Evolutionary conservation across 2,329 filamentous ascomycete genomes (phyloP), one percentile per base, ranked within the genome.

Genomic region (Ophiostoma australiae): DNA sequence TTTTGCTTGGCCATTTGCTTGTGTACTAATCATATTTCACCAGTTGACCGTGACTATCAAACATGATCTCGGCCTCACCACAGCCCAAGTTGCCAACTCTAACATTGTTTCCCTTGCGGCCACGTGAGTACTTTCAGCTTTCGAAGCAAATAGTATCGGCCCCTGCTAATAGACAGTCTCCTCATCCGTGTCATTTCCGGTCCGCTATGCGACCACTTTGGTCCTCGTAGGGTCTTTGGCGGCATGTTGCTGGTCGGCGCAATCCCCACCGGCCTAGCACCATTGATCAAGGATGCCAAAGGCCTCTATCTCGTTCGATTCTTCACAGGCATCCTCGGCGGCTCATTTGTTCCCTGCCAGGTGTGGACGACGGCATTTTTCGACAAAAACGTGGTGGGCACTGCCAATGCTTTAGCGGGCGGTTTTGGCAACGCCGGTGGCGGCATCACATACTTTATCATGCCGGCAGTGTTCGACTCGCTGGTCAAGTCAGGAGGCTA

Each of bases 291-390:
- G 67, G 89, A 85, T 70, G 87, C 87, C 6, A 81, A 80, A 4
- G 89, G 91, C 10, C 85, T 94, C n/a, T 89, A 92, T 75, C 81
- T 86, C 27, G 85, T 91, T 67, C 87, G 91, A 65, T 94, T 94
- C 83, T 94, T 94, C 80, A 87, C 94, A 73, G 91, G 91, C 72
- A 90, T 94, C 63, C 86, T 94, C 0, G 91, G 91, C 58, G 90
- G 89, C 1, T 87, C 88, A 1, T 94, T 94, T 76, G 91, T 94
- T 0, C 91, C 91, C 15, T 97, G 93, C 79, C 93, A 96, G 78
- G 94, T 97, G 7, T 97, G 93, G 92, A 92, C 90, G 11, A 97
- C 93, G 0, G 92, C 90, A 0, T 97, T 97, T 83, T 97, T 93
- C 78, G 93, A 97, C 81, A 95, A 94, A 82, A 95, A 94, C 76